A percentile compares a stretch with the other conserved stretches of the same genome.
Evolutionary conservation across 2,329 filamentous ascomycete species (phyloP).

Genomic region (Didymella exigua): DNA sequence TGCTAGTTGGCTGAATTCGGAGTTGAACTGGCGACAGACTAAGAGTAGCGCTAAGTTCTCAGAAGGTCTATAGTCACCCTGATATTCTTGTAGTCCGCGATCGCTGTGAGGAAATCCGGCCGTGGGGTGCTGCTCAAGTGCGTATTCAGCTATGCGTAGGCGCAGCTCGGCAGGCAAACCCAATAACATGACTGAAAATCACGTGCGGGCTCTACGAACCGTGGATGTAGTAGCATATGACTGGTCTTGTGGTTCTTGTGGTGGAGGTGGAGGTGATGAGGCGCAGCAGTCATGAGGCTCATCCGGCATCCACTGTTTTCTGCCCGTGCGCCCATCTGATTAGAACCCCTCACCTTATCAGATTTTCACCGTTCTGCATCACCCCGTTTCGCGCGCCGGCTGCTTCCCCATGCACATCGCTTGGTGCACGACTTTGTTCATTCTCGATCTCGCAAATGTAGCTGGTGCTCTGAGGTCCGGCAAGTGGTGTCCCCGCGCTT

Average conservation of each 20-base stretch:
- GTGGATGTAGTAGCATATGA: background rate
- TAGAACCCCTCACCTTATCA: constrained; percentile 26
- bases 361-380: constrained; percentile 24
- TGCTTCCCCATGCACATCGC: constrained; percentile 25
- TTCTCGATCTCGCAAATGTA: constrained; percentile 14
- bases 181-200: constrained; percentile 22
- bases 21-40: constrained; percentile 46
- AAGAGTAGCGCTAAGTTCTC: constrained; percentile 42
- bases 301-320: background rate
- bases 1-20: constrained; percentile 45
- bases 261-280: background rate
- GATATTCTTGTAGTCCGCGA: background rate
- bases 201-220: background rate
- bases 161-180: constrained; percentile 47
- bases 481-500: constrained; percentile 38
- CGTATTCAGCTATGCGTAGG: constrained; percentile 38
- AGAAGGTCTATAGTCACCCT: constrained; percentile 14
- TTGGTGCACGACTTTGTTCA: constrained; percentile 16
- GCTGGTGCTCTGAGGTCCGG: constrained; percentile 24
- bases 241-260: background rate
- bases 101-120: background rate
- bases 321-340: background rate
- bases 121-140: constrained; percentile 25
- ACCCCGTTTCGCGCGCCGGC: constrained; percentile 14
- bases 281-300: background rate